Percentiles rank a stretch among this genome's conserved stretches.
Conservation (phyloP, 495 filamentous ascomycete genomes). For the Umbilicaria muhlenbergii region DNA sequence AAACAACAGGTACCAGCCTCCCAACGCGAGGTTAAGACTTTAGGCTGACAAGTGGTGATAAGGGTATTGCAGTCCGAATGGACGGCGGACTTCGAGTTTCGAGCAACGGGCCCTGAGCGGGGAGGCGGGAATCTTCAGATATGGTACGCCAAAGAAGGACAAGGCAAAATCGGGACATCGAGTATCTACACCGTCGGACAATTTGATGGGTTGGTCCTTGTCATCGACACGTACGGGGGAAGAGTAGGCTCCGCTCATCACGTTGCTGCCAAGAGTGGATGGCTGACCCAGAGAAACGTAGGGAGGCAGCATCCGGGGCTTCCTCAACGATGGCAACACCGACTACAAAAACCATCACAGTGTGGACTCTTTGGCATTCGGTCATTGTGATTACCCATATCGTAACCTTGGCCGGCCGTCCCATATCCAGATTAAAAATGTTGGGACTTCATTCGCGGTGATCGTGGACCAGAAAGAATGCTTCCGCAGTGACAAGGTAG, state of each 20-base stretch:
- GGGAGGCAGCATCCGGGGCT: constrained; percentile 73
- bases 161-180: constrained; percentile 42
- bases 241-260: constrained; percentile 23
- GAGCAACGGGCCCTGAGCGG: constrained; percentile 71
- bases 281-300: constrained; percentile 15
- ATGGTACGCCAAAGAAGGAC: constrained; percentile 73
- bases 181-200: constrained; percentile 69
- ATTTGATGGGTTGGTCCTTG: constrained; percentile 78
- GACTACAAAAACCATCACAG: constrained; percentile 67
- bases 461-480: constrained; percentile 69
- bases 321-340: constrained; percentile 78
- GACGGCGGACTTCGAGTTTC: constrained; percentile 73
- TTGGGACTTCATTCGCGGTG: constrained; percentile 50
- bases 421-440: constrained; percentile 56
- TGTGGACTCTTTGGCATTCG: constrained; percentile 80
- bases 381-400: constrained; percentile 81
- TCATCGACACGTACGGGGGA: constrained; percentile 79
- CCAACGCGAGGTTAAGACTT: no score
- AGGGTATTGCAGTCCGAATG: constrained; percentile 45
- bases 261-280: neutral
- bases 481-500: constrained; percentile 64
- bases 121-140: constrained; percentile 81
- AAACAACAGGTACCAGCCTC: constrained; percentile 36
- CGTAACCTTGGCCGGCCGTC: constrained; percentile 79
- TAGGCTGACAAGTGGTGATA: constrained; percentile 5